Percentiles rank a stretch among this genome's conserved stretches.
Conservation (phyloP, 2,329 filamentous ascomycete species). For the Cordyceps sp. region DNA sequence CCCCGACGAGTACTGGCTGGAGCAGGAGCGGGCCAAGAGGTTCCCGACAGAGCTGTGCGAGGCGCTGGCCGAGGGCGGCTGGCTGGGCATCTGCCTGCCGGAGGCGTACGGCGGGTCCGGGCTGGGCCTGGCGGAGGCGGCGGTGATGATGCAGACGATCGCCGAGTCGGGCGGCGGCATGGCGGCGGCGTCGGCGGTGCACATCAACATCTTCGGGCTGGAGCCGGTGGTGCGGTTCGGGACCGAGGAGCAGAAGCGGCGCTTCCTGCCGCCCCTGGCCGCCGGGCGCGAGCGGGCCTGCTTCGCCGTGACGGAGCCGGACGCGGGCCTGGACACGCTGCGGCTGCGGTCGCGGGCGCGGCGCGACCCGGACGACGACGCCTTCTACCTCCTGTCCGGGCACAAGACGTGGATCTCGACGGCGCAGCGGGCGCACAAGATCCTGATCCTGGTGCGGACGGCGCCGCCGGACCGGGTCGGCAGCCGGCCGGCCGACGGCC, state of each 20-base stretch:
- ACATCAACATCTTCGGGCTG: constrained; percentile 57
- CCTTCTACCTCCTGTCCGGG: constrained; percentile 52
- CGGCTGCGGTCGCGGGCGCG: constrained; percentile 49
- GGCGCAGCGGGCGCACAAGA: constrained; percentile 65
- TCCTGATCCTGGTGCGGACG: constrained; percentile 69
- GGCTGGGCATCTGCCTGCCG: constrained; percentile 67
- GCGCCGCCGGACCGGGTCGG: constrained; percentile 48
- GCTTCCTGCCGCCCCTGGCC: constrained; percentile 54
- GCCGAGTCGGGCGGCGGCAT: constrained; percentile 65
- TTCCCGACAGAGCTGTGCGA: constrained; percentile 65
- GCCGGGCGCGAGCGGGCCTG: constrained; percentile 55
- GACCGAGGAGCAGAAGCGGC: constrained; percentile 42
- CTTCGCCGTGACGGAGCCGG: constrained; percentile 75
- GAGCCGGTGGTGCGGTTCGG: constrained; percentile 61
- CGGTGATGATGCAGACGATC: constrained; percentile 77
- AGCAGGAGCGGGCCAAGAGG: constrained; percentile 50
- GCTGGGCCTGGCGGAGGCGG: constrained; percentile 64
- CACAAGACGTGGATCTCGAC: constrained; percentile 87
- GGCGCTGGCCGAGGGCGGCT: constrained; percentile 57
- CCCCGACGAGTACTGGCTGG: constrained; percentile 61
- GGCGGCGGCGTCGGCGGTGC: constrained; percentile 47
- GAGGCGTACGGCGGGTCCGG: constrained; percentile 59
- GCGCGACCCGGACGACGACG: constrained; percentile 27
- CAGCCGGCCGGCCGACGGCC: constrained; percentile 54
- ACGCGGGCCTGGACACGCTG: constrained; percentile 64